Evolutionary conservation across 2,329 filamentous ascomycete genomes (phyloP).

Genomic region (Sporothrix pallida): DNA sequence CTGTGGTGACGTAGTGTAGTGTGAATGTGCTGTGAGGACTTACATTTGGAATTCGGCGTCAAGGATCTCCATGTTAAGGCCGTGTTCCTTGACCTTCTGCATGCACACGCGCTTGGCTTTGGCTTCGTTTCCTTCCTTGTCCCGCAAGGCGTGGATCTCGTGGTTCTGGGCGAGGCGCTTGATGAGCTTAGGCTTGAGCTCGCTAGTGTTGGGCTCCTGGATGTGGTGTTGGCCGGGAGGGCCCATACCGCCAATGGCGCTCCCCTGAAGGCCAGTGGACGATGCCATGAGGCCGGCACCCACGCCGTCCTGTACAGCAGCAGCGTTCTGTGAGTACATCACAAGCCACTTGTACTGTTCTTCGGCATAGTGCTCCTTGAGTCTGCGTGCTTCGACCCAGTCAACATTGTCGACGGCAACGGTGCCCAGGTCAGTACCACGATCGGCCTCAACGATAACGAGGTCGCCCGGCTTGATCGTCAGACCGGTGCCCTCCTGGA

Average conservation of each 20-base stretch:
- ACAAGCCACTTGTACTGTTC: conserved; percentile 98
- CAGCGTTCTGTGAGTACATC: conserved; percentile 90
- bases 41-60: conserved; percentile 99
- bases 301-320: conserved; percentile 64
- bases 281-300: conserved; percentile 68
- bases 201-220: conserved; percentile 72
- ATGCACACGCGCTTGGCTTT: conserved; percentile 97
- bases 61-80: conserved; percentile 93
- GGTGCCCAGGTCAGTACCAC: conserved; percentile 92
- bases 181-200: conserved; percentile 94
- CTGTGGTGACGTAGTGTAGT: neutral
- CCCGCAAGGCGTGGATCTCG: conserved; percentile 84
- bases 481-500: conserved; percentile 92
- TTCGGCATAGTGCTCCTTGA: conserved; percentile 89
- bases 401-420: conserved; percentile 88
- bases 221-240: conserved; percentile 74
- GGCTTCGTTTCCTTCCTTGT: conserved; percentile 97
- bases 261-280: conserved; percentile 67
- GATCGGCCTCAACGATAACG: conserved; percentile 96
- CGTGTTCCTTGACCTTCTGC: conserved; percentile 93
- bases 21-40: conserved; percentile 46
- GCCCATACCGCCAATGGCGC: conserved; percentile 78
- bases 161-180: conserved; percentile 91
- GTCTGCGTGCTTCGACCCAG: conserved; percentile 83
- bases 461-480: conserved; percentile 89